These are phyloP conservation scores for Peltaster fructicola DNA, from an alignment of 2,329 filamentous ascomycete genomes.

Conservation along the genomic window DNA sequence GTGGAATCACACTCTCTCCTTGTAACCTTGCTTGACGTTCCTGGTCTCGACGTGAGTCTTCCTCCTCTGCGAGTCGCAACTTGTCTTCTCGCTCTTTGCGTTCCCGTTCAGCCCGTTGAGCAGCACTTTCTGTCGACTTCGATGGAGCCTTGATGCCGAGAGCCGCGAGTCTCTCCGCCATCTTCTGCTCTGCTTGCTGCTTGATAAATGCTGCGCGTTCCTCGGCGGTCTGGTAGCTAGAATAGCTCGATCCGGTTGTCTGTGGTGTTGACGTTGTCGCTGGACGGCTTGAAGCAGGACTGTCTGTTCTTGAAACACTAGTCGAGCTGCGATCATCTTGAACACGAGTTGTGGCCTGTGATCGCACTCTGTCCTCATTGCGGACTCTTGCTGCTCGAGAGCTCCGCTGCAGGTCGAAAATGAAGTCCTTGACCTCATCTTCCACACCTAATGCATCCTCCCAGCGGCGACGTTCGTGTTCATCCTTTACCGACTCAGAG, in stretches of 20 bases:
- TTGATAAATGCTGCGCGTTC: conserved; percentile 92
- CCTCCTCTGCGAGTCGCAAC: conserved; percentile 76
- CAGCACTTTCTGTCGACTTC: conserved; percentile 58
- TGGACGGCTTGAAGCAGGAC: conserved; percentile 13
- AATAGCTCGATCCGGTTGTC: conserved; percentile 47
- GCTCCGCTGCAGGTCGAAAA: conserved; percentile 82
- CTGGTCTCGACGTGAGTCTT: conserved; percentile 73
- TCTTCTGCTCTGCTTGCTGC: conserved; percentile 88
- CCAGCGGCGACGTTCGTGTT: conserved; percentile 87
- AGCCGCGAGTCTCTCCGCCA: conserved; percentile 88
- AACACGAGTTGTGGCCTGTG: conserved; percentile 7
- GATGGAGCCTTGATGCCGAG: conserved; percentile 72
- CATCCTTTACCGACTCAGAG: conserved; percentile 53
- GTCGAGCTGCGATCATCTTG: conserved; percentile 15
- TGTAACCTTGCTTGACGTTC: conserved; percentile 71
- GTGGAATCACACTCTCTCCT: conserved; percentile 52
- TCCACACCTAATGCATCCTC: conserved; percentile 92
- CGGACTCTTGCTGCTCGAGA: conserved; percentile 59
- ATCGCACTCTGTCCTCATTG: conserved; percentile 32
- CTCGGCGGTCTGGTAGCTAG: conserved; percentile 76
- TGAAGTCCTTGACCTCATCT: conserved; percentile 93
- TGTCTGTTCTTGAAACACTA: conserved; percentile 14
- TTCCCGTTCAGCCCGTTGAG: conserved; percentile 78
- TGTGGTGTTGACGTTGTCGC: conserved; percentile 26
- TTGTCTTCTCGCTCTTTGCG: conserved; percentile 74